phyloP scores from a whole-genome alignment of 768 basidiomycete species.

The Tricholoma matsutake region DNA sequence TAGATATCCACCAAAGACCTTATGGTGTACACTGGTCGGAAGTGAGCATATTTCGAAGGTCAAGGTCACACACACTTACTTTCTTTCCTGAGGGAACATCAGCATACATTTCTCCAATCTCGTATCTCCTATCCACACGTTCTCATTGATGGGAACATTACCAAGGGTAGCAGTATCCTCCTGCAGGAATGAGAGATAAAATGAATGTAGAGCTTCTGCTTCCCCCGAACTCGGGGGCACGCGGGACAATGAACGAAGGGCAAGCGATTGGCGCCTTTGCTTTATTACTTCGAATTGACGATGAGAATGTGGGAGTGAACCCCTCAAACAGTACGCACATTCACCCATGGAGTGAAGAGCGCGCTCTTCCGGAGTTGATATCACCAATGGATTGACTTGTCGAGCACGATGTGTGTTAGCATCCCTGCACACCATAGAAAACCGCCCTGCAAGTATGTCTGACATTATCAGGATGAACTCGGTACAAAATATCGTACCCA shows the following conservation, averaged over 20 bases:
- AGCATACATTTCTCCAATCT: conserved; percentile 64
- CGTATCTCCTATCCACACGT: conserved; percentile 75
- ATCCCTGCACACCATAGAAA: conserved; percentile 86
- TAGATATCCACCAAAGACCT: conserved; percentile 74
- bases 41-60: neutral
- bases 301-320: neutral
- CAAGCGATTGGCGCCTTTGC: conserved; percentile 48
- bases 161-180: conserved; percentile 21
- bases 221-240: conserved; percentile 75
- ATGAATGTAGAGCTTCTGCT: conserved; percentile 63
- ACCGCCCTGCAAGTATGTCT: conserved; percentile 55
- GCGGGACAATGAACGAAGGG: conserved; percentile 58
- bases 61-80: conserved; percentile 41
- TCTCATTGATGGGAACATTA: conserved; percentile 32
- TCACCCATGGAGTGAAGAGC: conserved; percentile 64
- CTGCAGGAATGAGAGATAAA: conserved; percentile 60
- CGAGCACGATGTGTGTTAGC: conserved; percentile 60
- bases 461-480: neutral
- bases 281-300: conserved; percentile 49
- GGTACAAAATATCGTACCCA: conserved; percentile 42
- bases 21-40: conserved; percentile 64
- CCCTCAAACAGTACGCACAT: conserved; percentile 39
- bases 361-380: conserved; percentile 60
- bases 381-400: conserved; percentile 59
- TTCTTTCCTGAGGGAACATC: conserved; percentile 86